These are phyloP conservation scores for Trichocladium antarcticum DNA, from an alignment of 495 filamentous ascomycete species.

Conservation along the genomic window DNA sequence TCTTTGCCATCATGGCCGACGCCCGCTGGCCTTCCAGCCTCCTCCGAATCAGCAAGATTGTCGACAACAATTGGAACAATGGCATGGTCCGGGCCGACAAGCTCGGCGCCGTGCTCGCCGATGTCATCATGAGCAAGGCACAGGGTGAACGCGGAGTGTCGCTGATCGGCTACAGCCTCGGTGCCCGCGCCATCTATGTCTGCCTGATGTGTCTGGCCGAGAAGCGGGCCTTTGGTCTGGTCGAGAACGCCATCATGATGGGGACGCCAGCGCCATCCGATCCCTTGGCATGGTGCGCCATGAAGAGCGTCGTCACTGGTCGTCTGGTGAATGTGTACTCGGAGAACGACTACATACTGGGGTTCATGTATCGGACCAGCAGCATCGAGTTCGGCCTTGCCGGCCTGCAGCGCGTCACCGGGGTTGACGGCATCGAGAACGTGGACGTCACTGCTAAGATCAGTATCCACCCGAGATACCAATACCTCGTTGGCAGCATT, in stretches of 20 bases:
- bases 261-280: constrained; percentile 65
- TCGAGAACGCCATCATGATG: constrained; percentile 77
- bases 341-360: constrained; percentile 49
- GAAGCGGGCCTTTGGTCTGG: constrained; percentile 67
- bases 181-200: constrained; percentile 75
- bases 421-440: constrained; percentile 47
- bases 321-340: constrained; percentile 51
- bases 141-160: constrained; percentile 86
- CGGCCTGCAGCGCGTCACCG: constrained; percentile 44
- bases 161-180: constrained; percentile 82
- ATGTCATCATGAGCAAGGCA: constrained; percentile 74
- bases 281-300: constrained; percentile 39
- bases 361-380: constrained; percentile 46
- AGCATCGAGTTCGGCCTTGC: constrained; percentile 47
- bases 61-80: constrained; percentile 85
- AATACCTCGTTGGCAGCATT: constrained; percentile 43
- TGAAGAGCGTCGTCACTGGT: constrained; percentile 46
- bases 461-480: constrained; percentile 45
- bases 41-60: constrained; percentile 64
- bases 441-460: constrained; percentile 45
- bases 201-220: constrained; percentile 69
- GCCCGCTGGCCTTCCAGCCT: constrained; percentile 68
- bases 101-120: constrained; percentile 72
- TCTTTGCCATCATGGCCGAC: constrained; percentile 60
- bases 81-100: constrained; percentile 78